phyloP scores from a whole-genome alignment of 331 rosid species.

The Malus hybrid region DNA sequence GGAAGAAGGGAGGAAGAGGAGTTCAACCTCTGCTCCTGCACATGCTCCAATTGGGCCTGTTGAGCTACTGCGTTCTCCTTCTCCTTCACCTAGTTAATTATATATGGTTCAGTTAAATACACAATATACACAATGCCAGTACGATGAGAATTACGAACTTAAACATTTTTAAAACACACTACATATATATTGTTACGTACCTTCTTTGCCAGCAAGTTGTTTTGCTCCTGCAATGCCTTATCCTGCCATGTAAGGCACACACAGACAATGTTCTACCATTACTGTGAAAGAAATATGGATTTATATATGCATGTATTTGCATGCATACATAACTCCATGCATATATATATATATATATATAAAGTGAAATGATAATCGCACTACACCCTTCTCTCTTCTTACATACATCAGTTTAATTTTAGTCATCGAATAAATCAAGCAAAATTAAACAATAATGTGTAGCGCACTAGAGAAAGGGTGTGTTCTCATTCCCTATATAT shows the following conservation, averaged over 20 bases:
- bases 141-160: not conserved
- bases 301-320: not conserved
- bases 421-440: too few relatives aligned
- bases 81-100: constrained; percentile 46
- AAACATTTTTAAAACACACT: not conserved
- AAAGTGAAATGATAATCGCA: too few relatives aligned
- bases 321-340: too few relatives aligned
- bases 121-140: not conserved
- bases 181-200: constrained; percentile 9
- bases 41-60: constrained; percentile 14
- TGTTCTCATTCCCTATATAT: too few relatives aligned
- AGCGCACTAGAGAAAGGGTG: too few relatives aligned
- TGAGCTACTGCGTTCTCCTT: constrained; percentile 35
- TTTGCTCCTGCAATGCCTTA: constrained; percentile 67
- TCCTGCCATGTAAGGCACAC: constrained; percentile 29
- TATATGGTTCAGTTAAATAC: not conserved
- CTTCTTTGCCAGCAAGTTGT: constrained; percentile 58
- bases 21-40: constrained; percentile 19
- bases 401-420: too few relatives aligned
- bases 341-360: too few relatives aligned
- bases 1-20: constrained; percentile 20
- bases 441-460: too few relatives aligned
- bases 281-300: not conserved
- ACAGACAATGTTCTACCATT: not conserved
- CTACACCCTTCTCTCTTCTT: too few relatives aligned